Conservation (phyloP, 2,329 filamentous ascomycete genomes). For the Aurifilum marmelostoma region DNA sequence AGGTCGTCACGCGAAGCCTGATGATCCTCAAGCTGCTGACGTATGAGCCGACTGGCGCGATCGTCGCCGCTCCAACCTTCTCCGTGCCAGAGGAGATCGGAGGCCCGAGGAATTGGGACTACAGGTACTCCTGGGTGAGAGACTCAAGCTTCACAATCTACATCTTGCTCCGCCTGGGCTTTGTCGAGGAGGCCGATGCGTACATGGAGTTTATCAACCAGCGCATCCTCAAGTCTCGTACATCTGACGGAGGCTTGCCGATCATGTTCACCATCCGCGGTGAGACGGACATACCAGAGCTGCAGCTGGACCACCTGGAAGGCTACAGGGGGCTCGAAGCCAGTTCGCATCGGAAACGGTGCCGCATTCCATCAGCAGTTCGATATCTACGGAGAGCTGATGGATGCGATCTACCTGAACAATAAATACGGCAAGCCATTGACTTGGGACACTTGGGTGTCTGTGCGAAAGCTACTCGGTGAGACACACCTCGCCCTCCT, state of each 20-base stretch:
- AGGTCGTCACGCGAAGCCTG: constrained; percentile 68
- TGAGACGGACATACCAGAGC: constrained; percentile 73
- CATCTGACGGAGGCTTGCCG: constrained; percentile 64
- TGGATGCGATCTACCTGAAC: constrained; percentile 77
- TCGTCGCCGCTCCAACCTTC: constrained; percentile 76
- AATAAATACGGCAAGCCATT: constrained; percentile 80
- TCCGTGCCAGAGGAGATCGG: constrained; percentile 76
- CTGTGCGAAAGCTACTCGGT: constrained; percentile 68
- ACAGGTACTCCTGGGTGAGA: constrained; percentile 77
- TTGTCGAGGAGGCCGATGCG: constrained; percentile 73
- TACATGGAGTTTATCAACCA: constrained; percentile 81
- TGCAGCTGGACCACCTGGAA: constrained; percentile 69
- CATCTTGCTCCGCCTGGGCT: constrained; percentile 75
- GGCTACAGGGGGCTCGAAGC: constrained; percentile 72
- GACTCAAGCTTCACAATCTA: constrained; percentile 81
- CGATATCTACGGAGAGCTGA: constrained; percentile 78
- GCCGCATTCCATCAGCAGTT: constrained; percentile 77
- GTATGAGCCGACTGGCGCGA: constrained; percentile 78
- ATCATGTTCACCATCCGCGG: constrained; percentile 84
- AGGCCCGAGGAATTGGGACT: constrained; percentile 69
- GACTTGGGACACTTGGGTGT: constrained; percentile 76
- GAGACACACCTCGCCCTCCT: constrained; percentile 24
- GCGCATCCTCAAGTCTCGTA: constrained; percentile 65
- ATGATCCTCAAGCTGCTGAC: constrained; percentile 78
- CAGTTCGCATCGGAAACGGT: constrained; percentile 77